Evolutionary conservation across 805 yeast genomes (phyloP).

Genomic region (Yamadazyma nakazawae): DNA sequence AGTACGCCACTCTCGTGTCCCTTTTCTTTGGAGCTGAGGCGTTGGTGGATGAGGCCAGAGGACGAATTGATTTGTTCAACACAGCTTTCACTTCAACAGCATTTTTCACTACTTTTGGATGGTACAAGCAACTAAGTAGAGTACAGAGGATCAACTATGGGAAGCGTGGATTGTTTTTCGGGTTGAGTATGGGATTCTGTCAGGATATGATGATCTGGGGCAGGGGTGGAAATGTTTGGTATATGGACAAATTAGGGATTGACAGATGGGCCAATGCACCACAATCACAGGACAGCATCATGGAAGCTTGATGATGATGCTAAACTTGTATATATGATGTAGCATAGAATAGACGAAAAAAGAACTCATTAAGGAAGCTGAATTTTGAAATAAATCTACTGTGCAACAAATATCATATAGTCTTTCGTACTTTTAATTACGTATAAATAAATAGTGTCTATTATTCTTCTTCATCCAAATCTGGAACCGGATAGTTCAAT

Average conservation of each 20-base stretch:
- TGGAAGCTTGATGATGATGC: background rate
- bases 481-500: slow-evolving; percentile 78
- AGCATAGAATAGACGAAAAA: no score
- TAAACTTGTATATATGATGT: background rate
- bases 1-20: slow-evolving; percentile 42
- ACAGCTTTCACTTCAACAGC: slow-evolving; percentile 57
- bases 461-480: slow-evolving; percentile 45
- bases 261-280: background rate
- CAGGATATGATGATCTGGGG: slow-evolving; percentile 61
- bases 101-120: slow-evolving; percentile 52
- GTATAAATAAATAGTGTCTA: slow-evolving; percentile 2
- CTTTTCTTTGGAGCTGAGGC: slow-evolving; percentile 62
- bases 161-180: slow-evolving; percentile 54
- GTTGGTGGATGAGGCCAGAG: slow-evolving; percentile 45
- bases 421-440: background rate
- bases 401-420: background rate
- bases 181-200: slow-evolving; percentile 56
- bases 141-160: slow-evolving; percentile 42
- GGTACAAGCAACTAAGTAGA: slow-evolving; percentile 38
- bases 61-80: slow-evolving; percentile 59
- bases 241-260: slow-evolving; percentile 31
- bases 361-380: no score
- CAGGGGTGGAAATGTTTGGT: slow-evolving; percentile 69
- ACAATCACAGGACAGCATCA: background rate
- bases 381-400: no score